Conservation (phyloP, 2,329 filamentous ascomycete species). For the Rutstroemia sp. region DNA sequence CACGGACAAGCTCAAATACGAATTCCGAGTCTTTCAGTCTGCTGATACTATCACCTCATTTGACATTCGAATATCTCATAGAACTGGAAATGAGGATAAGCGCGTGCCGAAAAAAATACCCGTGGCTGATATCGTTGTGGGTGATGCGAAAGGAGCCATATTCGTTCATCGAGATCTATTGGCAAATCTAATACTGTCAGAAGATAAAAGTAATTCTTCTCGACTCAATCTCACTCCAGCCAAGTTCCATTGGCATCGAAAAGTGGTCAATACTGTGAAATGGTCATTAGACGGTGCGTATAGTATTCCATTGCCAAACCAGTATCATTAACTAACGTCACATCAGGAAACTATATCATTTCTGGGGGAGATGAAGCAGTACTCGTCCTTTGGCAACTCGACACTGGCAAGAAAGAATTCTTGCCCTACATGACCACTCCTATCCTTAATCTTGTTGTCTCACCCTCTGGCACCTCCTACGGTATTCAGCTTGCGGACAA, state of each 20-base stretch:
- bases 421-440: slow-evolving; percentile 84
- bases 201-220: slow-evolving; percentile 25
- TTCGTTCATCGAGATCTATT: slow-evolving; percentile 75
- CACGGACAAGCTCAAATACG: slow-evolving; percentile 41
- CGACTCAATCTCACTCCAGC: slow-evolving; percentile 40
- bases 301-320: background rate
- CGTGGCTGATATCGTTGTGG: slow-evolving; percentile 68
- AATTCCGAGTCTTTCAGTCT: slow-evolving; percentile 50
- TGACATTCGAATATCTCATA: slow-evolving; percentile 46
- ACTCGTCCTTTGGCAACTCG: slow-evolving; percentile 86
- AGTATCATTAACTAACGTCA: slow-evolving; percentile 20
- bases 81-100: slow-evolving; percentile 14
- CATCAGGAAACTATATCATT: slow-evolving; percentile 79
- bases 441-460: slow-evolving; percentile 80
- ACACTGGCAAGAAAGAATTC: slow-evolving; percentile 74
- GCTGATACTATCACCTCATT: slow-evolving; percentile 60
- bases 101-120: slow-evolving; percentile 27
- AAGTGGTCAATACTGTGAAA: slow-evolving; percentile 74
- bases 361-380: slow-evolving; percentile 89
- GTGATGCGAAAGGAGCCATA: slow-evolving; percentile 69
- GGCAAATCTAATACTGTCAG: slow-evolving; percentile 39
- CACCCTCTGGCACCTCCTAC: slow-evolving; percentile 71
- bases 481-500: slow-evolving; percentile 85
- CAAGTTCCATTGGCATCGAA: slow-evolving; percentile 86
- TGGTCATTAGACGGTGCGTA: slow-evolving; percentile 82